Evolutionary conservation across 176 grass and related monocot genomes (phyloP), one percentile per base, ranked within the genome.

Genomic region (barley (Hordeum vulgare)): DNA sequence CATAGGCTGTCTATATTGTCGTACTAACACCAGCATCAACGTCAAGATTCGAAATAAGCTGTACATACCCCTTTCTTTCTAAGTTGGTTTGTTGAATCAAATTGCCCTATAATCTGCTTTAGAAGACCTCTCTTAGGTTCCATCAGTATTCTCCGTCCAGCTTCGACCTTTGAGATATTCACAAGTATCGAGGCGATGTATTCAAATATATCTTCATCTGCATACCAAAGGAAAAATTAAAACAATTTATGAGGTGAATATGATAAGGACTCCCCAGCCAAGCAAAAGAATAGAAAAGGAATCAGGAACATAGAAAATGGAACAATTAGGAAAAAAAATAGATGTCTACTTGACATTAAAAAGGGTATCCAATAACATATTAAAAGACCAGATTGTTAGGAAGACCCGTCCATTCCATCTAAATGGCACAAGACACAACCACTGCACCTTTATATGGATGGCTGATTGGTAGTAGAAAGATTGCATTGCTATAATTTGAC

Each of bases 111-210:
- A 54, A 88, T 88, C 77, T 95, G 96, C 79, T 98, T 98, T 27
- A 98, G 80, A 80, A 98, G 80, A 84, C 90, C 85, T 61, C 96
- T 82, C 82, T 90, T 98, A 78, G 91, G 87, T 78, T 95, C 91
- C 86, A 98, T 90, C 67, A 98, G 85, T 90, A 93, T 87, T 85
- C 88, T 93, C 83, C 89, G 91, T 85, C 91, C 93, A 84, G 89
- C 67, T 93, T 93, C 93, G 25, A 94, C 85, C 80, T 98, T 93
- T 62, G 93, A 98, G 84, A 98, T 93, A 81, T 98, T 98, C 76
- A 98, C 89, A 74, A 98, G 93, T 88, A 95, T 85, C 54, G 91
- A 93, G 35, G 92, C 89, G 45, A 93, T 89, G 86, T 95, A 81
- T 88, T 95, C 96, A 81, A 95, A 98, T 58, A 74, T 82, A 68